Base-by-base conservation (phyloP, 306 rosid species). In the Trifolium fragiferum region DNA sequence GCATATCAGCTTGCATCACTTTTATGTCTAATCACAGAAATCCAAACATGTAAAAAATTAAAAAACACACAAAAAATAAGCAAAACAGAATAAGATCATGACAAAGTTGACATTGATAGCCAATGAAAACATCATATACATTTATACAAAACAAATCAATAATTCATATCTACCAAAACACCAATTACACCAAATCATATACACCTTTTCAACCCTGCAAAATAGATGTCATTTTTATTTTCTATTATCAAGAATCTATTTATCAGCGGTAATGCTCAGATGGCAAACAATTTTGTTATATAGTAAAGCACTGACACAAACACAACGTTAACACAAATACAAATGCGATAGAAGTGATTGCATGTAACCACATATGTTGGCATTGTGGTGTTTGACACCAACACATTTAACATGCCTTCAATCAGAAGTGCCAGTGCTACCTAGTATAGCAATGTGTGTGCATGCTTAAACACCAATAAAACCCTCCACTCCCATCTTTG, bases 1-100 rank as follows among this genome's bases (percentile, higher is more conserved):
- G 91, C 98, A 93, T 93, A 84, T 91, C 94, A 78, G 96, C 98
- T 82, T 91, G 91, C 86, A 82, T 84, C 83, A 91, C 97, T 87
- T 91, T 89, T 49, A 93, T 88, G 81, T 86, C 98, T 93, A 86
- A 78, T 35, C 35, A 83, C 43, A 61, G 71, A 85, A 77, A 78
- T 53, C 63, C 76, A 60, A 78, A 70, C 37, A 71, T 11, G 20
- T 20, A 18, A 50, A 53, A 19, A 4, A 6, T 40, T 11, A 18
- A 19, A 8, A 30, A 35, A 25, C 15, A 63, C 38, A 35, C 19
- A 38, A 74, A 37, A 57, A 73, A 47, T 53, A 32, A 63, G 75
- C 15, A 27, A 60, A 32, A 55, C 19, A 61, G 23, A 38, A 19
- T 53, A 37, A 23, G 49, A 35, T 60, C 21, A 6, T 19, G 8